Conservation (phyloP, 257 asterid species). For the Ilex asprella region DNA sequence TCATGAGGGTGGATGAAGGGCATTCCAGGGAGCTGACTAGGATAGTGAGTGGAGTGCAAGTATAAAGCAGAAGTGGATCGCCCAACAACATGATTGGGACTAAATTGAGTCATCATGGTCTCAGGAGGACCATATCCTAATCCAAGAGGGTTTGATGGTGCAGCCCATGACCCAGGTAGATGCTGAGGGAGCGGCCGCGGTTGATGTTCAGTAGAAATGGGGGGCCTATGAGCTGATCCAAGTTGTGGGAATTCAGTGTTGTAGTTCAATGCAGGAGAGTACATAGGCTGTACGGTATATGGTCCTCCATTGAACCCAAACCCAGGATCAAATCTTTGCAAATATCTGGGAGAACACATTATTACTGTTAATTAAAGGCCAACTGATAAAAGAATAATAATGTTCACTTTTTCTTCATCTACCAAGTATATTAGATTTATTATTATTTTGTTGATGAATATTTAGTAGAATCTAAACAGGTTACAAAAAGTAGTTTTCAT, state of each 20-base stretch:
- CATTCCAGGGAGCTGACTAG: slow-evolving; percentile 78
- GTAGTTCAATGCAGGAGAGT: slow-evolving; percentile 87
- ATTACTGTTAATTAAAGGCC: too few relatives aligned
- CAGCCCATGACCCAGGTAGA: slow-evolving; percentile 65
- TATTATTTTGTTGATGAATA: too few relatives aligned
- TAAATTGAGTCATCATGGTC: slow-evolving; percentile 63
- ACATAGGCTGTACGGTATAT: slow-evolving; percentile 87
- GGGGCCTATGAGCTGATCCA: slow-evolving; percentile 62
- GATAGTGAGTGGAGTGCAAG: slow-evolving; percentile 74
- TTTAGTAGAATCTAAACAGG: too few relatives aligned
- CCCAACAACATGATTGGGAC: slow-evolving; percentile 57
- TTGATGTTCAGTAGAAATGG: slow-evolving; percentile 69
- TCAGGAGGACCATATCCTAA: slow-evolving; percentile 79
- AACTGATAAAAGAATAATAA: too few relatives aligned
- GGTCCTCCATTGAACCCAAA: slow-evolving; percentile 87
- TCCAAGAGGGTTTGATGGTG: slow-evolving; percentile 61
- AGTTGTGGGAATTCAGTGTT: slow-evolving; percentile 96
- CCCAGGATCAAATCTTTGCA: slow-evolving; percentile 99
- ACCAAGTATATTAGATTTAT: too few relatives aligned
- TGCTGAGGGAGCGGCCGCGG: slow-evolving; percentile 73
- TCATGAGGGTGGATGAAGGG: slow-evolving; percentile 78
- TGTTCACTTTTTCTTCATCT: too few relatives aligned
- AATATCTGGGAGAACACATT: slow-evolving; percentile 42
- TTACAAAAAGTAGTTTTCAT: too few relatives aligned
- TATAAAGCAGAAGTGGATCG: slow-evolving; percentile 56